A percentile compares a stretch with the other conserved stretches of the same genome.
These are phyloP conservation scores for Kuraishia piskuri DNA, from an alignment of 805 yeast species.

Conservation along the genomic window DNA sequence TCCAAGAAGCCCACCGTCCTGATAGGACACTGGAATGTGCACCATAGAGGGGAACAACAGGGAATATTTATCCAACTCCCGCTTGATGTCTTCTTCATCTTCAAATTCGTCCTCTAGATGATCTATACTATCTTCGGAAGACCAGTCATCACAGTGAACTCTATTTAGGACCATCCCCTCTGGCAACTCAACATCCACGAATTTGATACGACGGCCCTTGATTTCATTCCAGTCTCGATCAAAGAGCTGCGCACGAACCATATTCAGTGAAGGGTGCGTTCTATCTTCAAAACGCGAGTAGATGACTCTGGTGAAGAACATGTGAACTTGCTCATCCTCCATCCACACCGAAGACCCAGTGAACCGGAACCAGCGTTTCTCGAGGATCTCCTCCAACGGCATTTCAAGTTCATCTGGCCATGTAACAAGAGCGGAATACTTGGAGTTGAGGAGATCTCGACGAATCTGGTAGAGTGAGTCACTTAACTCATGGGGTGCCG, in stretches of 20 bases:
- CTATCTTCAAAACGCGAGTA: slow-evolving; percentile 24
- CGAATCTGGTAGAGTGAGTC: not conserved
- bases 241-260: slow-evolving; percentile 35
- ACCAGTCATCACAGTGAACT: not conserved
- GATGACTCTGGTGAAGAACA: slow-evolving; percentile 34
- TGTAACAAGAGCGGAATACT: slow-evolving; percentile 2
- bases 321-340: slow-evolving; percentile 39
- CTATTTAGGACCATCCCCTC: not conserved
- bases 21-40: not conserved
- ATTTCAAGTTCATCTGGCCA: slow-evolving; percentile 1
- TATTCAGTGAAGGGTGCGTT: slow-evolving; percentile 28
- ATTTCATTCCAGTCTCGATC: slow-evolving; percentile 40
- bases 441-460: not conserved
- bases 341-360: slow-evolving; percentile 50
- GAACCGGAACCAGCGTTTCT: slow-evolving; percentile 31
- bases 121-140: not conserved
- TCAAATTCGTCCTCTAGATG: not conserved
- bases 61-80: not conserved
- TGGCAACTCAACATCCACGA: not conserved
- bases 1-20: slow-evolving; percentile 14
- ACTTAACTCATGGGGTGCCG: not conserved
- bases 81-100: not conserved
- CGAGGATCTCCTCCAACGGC: not conserved
- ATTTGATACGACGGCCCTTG: slow-evolving; percentile 8
- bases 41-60: slow-evolving; percentile 1